Evolutionary conservation across 2,329 filamentous ascomycete genomes (phyloP).

Genomic region (Didymella pomorum): DNA sequence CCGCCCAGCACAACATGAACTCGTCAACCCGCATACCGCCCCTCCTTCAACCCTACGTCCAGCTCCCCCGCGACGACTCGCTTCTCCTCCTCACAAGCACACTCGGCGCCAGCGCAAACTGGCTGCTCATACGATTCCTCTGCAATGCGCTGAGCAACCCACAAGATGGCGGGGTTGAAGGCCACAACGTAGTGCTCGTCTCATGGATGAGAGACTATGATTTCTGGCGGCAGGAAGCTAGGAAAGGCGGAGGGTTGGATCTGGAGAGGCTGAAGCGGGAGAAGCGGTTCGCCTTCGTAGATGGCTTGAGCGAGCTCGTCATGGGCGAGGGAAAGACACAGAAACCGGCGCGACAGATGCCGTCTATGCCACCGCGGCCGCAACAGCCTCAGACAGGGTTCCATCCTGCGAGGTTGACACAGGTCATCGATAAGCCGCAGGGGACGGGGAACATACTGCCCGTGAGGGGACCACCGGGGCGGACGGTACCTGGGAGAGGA

Average conservation of each 20-base stretch:
- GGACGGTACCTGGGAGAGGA: conserved; percentile 28
- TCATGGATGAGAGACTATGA: conserved; percentile 81
- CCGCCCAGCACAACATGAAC: conserved; percentile 37
- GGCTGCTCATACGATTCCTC: conserved; percentile 63
- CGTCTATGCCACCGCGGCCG: background rate
- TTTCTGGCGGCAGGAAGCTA: conserved; percentile 79
- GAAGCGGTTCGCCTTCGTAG: conserved; percentile 74
- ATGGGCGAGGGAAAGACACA: conserved; percentile 21
- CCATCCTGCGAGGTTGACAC: background rate
- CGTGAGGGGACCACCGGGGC: conserved; percentile 29
- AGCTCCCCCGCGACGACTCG: conserved; percentile 64
- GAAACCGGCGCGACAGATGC: background rate
- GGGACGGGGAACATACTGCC: conserved; percentile 24
- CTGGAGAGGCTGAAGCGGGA: conserved; percentile 66
- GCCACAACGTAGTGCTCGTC: conserved; percentile 70
- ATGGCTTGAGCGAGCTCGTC: conserved; percentile 73
- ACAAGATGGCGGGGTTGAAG: conserved; percentile 40
- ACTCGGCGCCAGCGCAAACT: conserved; percentile 60
- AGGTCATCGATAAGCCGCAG: background rate
- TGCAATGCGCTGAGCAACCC: conserved; percentile 54
- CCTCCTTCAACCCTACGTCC: conserved; percentile 70
- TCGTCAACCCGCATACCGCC: conserved; percentile 65
- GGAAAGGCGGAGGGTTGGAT: conserved; percentile 76
- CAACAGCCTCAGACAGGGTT: conserved; percentile 2
- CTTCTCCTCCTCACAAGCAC: conserved; percentile 74